Conservation (phyloP, 208 protist genomes). For the Acanthamoeba lenticulata region DNA sequence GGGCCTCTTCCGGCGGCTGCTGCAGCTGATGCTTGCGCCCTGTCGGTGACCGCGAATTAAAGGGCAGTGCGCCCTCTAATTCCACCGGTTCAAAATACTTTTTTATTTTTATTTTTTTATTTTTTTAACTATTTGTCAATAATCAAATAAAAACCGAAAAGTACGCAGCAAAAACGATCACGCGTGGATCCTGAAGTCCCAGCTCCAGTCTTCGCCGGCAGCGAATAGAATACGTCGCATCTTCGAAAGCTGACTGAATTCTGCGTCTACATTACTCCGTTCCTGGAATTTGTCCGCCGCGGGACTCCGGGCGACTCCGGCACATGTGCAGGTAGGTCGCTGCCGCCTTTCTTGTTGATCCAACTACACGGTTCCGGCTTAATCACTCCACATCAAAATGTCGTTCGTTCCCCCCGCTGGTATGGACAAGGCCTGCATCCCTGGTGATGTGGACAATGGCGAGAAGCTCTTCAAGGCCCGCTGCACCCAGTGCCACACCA, state of each 20-base stretch:
- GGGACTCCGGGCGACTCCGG: not conserved
- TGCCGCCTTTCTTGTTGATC: not conserved
- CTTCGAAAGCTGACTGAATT: not conserved
- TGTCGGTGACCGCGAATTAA: not conserved
- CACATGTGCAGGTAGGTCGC: not conserved
- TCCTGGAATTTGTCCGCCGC: not conserved
- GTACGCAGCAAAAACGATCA: no score
- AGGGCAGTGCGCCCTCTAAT: conserved; percentile 3
- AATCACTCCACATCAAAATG: not conserved
- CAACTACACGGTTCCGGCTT: not conserved
- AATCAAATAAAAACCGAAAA: no score
- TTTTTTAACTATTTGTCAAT: no score
- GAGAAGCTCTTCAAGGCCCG: conserved; percentile 95
- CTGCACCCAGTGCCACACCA: conserved; percentile 95
- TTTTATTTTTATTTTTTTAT: no score
- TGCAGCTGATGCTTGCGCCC: not conserved
- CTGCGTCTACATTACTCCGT: not conserved
- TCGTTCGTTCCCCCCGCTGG: conserved; percentile 35
- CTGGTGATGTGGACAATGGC: conserved; percentile 88
- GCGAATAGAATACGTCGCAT: not conserved
- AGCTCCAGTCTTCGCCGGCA: not conserved
- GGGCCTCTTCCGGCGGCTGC: conserved; percentile 25
- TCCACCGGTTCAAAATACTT: no score
- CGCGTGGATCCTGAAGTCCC: no score
- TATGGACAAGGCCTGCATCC: conserved; percentile 57